phyloP scores from a whole-genome alignment of 225 moss, liverwort and hornwort genomes.

The Sphagnum contortum region DNA sequence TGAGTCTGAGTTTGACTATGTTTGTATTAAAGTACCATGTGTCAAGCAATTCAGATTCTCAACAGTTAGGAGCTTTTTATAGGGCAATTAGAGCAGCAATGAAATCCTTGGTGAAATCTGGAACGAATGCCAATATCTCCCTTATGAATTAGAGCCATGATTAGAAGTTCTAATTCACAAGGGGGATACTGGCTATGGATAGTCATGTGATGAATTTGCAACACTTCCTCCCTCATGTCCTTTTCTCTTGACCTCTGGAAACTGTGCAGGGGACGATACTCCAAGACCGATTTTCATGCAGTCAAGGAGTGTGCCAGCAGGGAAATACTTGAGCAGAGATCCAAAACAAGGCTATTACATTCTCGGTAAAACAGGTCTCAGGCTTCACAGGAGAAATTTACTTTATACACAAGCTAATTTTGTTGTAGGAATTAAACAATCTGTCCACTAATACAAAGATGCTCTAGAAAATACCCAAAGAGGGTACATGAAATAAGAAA shows the following conservation, averaged over 20 bases:
- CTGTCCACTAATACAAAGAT: no score
- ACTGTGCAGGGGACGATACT: conserved; percentile 62
- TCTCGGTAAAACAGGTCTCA: no score
- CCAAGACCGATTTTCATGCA: conserved; percentile 56
- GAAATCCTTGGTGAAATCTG: no score
- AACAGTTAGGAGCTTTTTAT: neutral
- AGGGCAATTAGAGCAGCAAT: neutral
- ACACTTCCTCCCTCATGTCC: neutral
- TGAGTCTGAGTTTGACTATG: neutral
- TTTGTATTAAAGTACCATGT: neutral
- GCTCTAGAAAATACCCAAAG: no score
- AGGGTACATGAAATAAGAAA: no score
- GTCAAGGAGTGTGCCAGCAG: conserved; percentile 54
- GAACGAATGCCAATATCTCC: no score
- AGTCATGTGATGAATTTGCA: neutral
- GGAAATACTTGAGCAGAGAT: conserved; percentile 45
- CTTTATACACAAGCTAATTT: no score
- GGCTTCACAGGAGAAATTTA: no score
- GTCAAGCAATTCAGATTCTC: neutral
- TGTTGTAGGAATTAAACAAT: no score
- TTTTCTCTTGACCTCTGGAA: neutral
- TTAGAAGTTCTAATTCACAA: no score
- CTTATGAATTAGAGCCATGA: no score
- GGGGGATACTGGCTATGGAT: neutral
- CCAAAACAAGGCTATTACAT: conserved; percentile 11